Evolutionary conservation across 1,284 basidiomycete genomes (phyloP).

Genomic region (Sporisorium scitamineum): DNA sequence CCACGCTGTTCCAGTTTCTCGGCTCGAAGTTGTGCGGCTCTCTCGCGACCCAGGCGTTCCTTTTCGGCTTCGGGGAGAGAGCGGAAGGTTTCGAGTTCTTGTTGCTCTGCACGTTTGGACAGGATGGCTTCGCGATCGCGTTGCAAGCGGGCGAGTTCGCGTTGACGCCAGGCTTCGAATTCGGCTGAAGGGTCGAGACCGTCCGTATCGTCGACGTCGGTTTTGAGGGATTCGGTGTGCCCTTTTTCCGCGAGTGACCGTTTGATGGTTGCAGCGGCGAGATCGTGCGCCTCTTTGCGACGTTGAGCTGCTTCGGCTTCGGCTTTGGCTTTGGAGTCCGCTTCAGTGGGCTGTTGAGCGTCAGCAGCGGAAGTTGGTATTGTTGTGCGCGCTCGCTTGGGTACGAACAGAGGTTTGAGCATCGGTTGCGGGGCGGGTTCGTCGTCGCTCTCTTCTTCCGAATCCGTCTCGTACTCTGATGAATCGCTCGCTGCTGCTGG

Average conservation of each 20-base stretch:
- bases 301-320: slow-evolving; percentile 77
- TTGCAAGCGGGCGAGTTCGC: slow-evolving; percentile 90
- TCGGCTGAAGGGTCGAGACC: slow-evolving; percentile 89
- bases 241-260: slow-evolving; percentile 87
- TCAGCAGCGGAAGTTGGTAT: slow-evolving; percentile 12
- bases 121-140: slow-evolving; percentile 87
- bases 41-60: slow-evolving; percentile 30
- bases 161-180: slow-evolving; percentile 94
- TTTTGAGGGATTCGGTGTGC: slow-evolving; percentile 79
- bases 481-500: slow-evolving; percentile 9
- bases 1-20: slow-evolving; percentile 76
- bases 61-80: slow-evolving; percentile 92
- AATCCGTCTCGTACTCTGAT: slow-evolving; percentile 75
- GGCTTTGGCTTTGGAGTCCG: slow-evolving; percentile 76
- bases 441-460: slow-evolving; percentile 69
- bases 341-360: slow-evolving; percentile 15
- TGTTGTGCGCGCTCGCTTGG: slow-evolving; percentile 76
- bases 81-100: slow-evolving; percentile 88
- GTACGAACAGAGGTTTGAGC: slow-evolving; percentile 89
- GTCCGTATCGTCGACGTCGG: slow-evolving; percentile 93
- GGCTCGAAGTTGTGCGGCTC: slow-evolving; percentile 14
- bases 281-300: slow-evolving; percentile 83
- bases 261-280: slow-evolving; percentile 87
- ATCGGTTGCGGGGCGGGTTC: slow-evolving; percentile 72
- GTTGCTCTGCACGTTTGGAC: slow-evolving; percentile 81